These are phyloP conservation scores for Scenedesmus sp. DNA, from an alignment of 163 green algal species.

Conservation along the genomic window DNA sequence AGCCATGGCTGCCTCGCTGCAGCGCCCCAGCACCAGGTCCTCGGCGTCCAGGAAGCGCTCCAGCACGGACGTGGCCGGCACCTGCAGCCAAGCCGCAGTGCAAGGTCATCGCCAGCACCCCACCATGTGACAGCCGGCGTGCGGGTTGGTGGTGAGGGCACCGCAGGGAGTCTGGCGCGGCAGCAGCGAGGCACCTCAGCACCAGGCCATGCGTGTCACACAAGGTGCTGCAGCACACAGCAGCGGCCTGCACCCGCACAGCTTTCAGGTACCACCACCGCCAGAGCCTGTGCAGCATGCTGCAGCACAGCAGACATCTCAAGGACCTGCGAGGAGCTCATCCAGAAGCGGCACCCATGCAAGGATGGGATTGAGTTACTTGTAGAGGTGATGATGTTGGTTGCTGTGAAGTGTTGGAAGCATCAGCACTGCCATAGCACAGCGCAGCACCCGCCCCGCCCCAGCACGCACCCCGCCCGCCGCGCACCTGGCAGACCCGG, in stretches of 20 bases:
- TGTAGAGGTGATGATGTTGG: no score
- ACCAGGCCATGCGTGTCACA: conserved; percentile 7
- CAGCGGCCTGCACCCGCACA: neutral
- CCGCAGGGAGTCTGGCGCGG: no score
- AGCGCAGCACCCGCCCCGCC: neutral
- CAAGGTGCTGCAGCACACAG: neutral
- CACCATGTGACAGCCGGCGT: no score
- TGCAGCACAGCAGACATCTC: neutral
- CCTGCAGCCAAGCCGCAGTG: neutral
- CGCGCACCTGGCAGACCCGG: conserved; percentile 40
- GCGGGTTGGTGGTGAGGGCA: no score
- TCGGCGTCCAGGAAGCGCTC: conserved; percentile 41
- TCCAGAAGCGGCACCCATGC: no score
- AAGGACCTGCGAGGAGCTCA: no score
- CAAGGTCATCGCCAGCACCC: neutral
- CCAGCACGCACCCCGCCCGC: no score
- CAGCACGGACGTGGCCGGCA: conserved; percentile 14
- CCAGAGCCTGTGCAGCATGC: neutral
- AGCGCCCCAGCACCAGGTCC: conserved; percentile 35
- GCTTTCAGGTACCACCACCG: neutral
- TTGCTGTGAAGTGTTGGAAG: no score
- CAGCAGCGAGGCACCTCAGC: neutral
- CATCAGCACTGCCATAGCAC: neutral
- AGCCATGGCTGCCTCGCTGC: conserved; percentile 19
- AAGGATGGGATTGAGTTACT: neutral